phyloP scores from a whole-genome alignment of 75 land plant genomes.

The Cupressus sempervirens region DNA sequence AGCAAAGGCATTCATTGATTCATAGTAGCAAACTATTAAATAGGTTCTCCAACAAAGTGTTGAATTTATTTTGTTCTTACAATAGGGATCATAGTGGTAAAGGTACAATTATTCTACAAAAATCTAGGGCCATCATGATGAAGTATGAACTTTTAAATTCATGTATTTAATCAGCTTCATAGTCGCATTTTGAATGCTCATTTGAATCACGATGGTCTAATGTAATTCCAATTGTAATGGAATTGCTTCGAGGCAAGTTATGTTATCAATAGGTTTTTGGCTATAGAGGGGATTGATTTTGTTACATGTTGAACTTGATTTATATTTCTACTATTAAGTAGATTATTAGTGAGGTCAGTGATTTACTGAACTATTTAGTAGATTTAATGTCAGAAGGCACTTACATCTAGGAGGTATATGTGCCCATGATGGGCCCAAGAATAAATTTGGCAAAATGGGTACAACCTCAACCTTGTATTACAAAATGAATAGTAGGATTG shows the following conservation, averaged over 20 bases:
- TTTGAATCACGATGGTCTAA: too few species aligned
- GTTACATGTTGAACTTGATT: not conserved
- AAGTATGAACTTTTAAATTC: not conserved
- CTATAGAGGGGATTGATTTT: not conserved
- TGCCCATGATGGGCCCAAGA: too few species aligned
- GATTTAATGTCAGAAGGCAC: too few species aligned
- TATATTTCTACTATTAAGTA: too few species aligned
- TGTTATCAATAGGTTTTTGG: too few species aligned
- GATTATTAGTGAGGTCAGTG: too few species aligned
- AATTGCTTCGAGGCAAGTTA: too few species aligned
- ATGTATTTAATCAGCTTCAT: not conserved
- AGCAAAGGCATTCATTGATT: too few species aligned
- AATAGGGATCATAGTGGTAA: not conserved
- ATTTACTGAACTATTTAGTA: too few species aligned
- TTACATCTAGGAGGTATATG: too few species aligned
- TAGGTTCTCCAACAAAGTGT: not conserved
- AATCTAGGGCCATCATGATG: not conserved
- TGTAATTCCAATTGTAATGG: too few species aligned
- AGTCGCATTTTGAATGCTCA: not conserved
- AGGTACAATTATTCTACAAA: not conserved
- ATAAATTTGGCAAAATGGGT: not conserved
- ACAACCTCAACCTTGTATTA: not conserved
- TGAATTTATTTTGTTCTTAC: not conserved
- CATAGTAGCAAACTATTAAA: not conserved
- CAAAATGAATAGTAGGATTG: too few species aligned